Conservation (phyloP, 2,329 filamentous ascomycete genomes). For the Fusarium compactum region DNA sequence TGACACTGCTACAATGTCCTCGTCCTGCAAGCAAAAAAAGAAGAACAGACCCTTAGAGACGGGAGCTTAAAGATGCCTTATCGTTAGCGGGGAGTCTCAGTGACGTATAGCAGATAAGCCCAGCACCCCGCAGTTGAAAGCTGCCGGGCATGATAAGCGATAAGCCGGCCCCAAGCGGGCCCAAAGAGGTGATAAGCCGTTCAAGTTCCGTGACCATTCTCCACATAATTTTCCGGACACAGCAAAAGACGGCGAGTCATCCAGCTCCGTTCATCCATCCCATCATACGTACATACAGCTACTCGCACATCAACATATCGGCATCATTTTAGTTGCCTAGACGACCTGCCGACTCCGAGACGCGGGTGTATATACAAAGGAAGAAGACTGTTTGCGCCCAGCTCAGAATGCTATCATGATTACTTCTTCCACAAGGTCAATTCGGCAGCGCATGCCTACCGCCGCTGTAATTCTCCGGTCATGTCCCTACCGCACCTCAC, state of each 20-base stretch:
- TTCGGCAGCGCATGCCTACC: slow-evolving; percentile 40
- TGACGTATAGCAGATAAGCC: slow-evolving; percentile 38
- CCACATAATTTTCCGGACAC: slow-evolving; percentile 26
- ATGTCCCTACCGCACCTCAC: slow-evolving; percentile 5
- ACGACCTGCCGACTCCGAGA: not conserved
- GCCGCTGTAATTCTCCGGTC: slow-evolving; percentile 17
- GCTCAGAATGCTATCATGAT: slow-evolving; percentile 44
- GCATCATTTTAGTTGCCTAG: not conserved
- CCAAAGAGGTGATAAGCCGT: slow-evolving; percentile 11
- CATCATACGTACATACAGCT: not conserved
- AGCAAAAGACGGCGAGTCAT: slow-evolving; percentile 33
- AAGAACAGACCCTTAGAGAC: not conserved
- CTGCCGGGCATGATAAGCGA: slow-evolving; percentile 32
- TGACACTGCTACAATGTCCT: not conserved
- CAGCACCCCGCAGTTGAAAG: slow-evolving; percentile 27
- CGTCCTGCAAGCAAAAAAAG: not conserved
- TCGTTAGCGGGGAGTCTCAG: slow-evolving; percentile 27
- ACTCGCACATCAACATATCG: not conserved
- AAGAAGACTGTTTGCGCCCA: not conserved
- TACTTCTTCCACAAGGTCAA: slow-evolving; percentile 36
- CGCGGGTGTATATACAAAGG: not conserved
- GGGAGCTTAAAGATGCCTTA: not conserved
- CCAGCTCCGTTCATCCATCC: slow-evolving; percentile 4
- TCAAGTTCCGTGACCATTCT: not conserved
- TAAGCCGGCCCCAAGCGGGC: slow-evolving; percentile 38